Evolutionary conservation across 83 land plant genomes (phyloP).

Genomic region (Isoetes engelmannii): DNA sequence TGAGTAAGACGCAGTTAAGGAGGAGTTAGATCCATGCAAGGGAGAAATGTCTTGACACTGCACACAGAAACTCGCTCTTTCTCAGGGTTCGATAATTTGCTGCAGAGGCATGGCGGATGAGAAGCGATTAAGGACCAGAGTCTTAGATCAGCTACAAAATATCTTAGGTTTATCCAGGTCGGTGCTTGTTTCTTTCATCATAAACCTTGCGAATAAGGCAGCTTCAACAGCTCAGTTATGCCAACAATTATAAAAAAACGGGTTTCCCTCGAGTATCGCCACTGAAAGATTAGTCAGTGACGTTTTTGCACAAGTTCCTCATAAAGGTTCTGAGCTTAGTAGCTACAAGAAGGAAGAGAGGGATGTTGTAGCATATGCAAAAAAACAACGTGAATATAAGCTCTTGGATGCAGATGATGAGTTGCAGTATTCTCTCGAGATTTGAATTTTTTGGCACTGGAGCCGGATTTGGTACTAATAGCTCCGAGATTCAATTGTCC

Average conservation of each 20-base stretch:
- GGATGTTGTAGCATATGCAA: slow-evolving; percentile 62
- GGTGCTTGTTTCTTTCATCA: not conserved
- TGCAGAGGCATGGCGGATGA: not conserved
- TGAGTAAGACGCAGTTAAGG: too few species aligned
- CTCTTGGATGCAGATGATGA: slow-evolving; percentile 64
- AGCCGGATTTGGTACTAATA: too few species aligned
- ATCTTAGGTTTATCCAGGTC: not conserved
- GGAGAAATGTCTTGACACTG: too few species aligned
- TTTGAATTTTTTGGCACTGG: too few species aligned
- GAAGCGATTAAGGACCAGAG: not conserved
- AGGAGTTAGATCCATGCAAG: too few species aligned
- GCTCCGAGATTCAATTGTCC: too few species aligned
- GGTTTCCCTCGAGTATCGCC: not conserved
- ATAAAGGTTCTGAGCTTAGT: not conserved
- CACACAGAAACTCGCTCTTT: too few species aligned
- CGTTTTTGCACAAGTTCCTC: slow-evolving; percentile 3
- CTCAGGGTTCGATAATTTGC: too few species aligned
- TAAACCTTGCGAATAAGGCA: not conserved
- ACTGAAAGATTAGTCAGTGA: slow-evolving; percentile 1
- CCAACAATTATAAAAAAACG: not conserved
- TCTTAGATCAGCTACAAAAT: not conserved
- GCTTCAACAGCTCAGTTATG: not conserved
- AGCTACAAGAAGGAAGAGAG: slow-evolving; percentile 66
- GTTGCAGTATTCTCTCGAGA: too few species aligned
- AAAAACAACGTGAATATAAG: slow-evolving; percentile 54